Evolutionary conservation across 306 rosid species (phyloP), one percentile per base, ranked within the genome.

Genomic region (Rubus parviflorus): DNA sequence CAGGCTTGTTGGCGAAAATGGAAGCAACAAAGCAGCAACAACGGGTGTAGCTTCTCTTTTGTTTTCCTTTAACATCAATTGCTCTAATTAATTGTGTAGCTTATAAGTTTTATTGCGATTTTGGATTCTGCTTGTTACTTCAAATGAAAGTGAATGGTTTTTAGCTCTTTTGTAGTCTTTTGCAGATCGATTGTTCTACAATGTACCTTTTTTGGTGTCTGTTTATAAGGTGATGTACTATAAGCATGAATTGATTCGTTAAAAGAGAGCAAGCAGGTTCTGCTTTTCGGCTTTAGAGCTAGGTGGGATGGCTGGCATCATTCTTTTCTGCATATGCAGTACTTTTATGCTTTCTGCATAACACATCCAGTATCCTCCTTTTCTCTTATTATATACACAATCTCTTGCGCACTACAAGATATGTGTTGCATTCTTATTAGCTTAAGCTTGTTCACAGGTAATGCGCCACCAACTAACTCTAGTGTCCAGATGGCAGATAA

Each of bases 21-120:
- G 99, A 96, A 73, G 94, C 92, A 70, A 91, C 99, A 72, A 96
- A 90, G 83, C 89, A 92, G 81, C 96, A 89, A 73, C 94, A 89
- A 71, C 69, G 87, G 87, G 87, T 87, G 76, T 95, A 65, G 83
- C 47, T 30, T 78, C 8, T 66, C 12, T 37, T 22, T 12, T 14
- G 68, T 63, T n/a, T 9, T 30, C 49, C n/a, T 43, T 68, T 86
- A 78, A 84, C 82, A 7, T 17, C 70, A 66, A 73, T 81, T 77
- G 66, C 83, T 75, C 77, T 80, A 72, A 80, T 78, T 70, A 72
- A 17, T 40, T 78, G 81, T 83, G 87, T 87, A 84, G 84, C 80
- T 76, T 76, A 60, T 81, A 80, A 75, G 45, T 83, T 69, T 51
- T 80, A 72, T 62, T 78, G 45, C 54, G 3, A 12, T 85, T 77